Percentiles rank a stretch among this genome's conserved stretches.
Evolutionary conservation across 2,329 filamentous ascomycete genomes (phyloP).

Genomic region (Colletotrichum coccodes): DNA sequence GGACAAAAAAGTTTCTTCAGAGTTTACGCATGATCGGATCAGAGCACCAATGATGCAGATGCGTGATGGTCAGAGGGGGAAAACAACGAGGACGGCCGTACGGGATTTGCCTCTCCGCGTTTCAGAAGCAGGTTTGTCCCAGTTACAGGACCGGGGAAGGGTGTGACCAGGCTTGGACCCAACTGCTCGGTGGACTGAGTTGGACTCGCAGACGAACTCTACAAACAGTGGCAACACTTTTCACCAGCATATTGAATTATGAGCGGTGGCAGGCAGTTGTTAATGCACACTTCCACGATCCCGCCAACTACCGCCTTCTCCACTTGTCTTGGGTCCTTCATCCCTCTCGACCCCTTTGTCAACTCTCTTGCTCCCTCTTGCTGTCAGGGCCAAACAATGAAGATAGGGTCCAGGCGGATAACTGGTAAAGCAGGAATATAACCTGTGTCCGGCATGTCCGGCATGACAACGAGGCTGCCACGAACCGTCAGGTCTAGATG

Average conservation of each 20-base stretch:
- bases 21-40: slow-evolving; percentile 10
- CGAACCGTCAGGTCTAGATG: no score
- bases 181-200: not conserved
- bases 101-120: slow-evolving; percentile 33
- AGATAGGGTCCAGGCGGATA: no score
- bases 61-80: not conserved
- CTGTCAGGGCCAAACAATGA: no score
- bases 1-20: slow-evolving; percentile 1
- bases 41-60: slow-evolving; percentile 2
- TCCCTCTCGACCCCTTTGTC: no score
- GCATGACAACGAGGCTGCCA: not conserved
- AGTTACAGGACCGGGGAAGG: slow-evolving; percentile 1
- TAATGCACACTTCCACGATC: not conserved
- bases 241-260: not conserved
- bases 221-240: not conserved
- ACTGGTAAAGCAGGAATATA: no score
- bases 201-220: not conserved
- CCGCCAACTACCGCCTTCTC: no score
- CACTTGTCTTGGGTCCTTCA: no score
- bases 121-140: slow-evolving; percentile 30
- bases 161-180: not conserved
- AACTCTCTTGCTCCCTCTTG: no score
- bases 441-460: no score
- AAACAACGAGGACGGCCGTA: not conserved
- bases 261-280: not conserved